phyloP scores from a whole-genome alignment of 257 asterid species.

The Gentiana macrophylla region DNA sequence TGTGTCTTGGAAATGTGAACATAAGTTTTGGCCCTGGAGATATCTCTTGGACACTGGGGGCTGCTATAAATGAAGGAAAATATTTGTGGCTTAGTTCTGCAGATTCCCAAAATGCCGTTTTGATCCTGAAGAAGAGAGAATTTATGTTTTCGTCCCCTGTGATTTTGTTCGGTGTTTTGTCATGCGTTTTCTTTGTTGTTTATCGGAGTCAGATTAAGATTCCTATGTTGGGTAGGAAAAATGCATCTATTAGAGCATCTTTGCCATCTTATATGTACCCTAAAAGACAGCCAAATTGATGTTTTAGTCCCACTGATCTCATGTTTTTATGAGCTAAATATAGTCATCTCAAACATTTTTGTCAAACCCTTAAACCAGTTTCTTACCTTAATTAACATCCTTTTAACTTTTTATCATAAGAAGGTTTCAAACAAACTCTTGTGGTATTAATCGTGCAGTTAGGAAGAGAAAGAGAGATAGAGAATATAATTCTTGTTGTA shows the following conservation, averaged over 20 bases:
- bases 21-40: slow-evolving; percentile 70
- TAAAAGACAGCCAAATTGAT: slow-evolving; percentile 12
- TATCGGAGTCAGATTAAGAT: slow-evolving; percentile 44
- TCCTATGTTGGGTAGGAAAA: slow-evolving; percentile 52
- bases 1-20: slow-evolving; percentile 51
- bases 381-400: too few relatives aligned
- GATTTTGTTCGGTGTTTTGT: slow-evolving; percentile 32
- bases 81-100: slow-evolving; percentile 32
- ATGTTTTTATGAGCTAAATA: not conserved
- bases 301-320: not conserved
- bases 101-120: slow-evolving; percentile 12
- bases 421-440: too few relatives aligned
- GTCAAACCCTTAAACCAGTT: too few relatives aligned
- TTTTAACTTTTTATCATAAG: too few relatives aligned
- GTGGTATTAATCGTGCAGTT: too few relatives aligned
- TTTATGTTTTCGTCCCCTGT: slow-evolving; percentile 30
- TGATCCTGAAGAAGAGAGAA: slow-evolving; percentile 13
- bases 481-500: too few relatives aligned
- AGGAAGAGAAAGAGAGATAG: too few relatives aligned
- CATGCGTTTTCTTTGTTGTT: slow-evolving; percentile 34
- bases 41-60: slow-evolving; percentile 75
- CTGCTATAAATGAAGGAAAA: slow-evolving; percentile 63
- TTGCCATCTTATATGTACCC: slow-evolving; percentile 40
- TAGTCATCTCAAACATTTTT: not conserved
- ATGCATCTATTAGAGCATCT: slow-evolving; percentile 22